Base-by-base conservation (phyloP, 2,329 filamentous ascomycete genomes). In the Hypoxylon sp. region DNA sequence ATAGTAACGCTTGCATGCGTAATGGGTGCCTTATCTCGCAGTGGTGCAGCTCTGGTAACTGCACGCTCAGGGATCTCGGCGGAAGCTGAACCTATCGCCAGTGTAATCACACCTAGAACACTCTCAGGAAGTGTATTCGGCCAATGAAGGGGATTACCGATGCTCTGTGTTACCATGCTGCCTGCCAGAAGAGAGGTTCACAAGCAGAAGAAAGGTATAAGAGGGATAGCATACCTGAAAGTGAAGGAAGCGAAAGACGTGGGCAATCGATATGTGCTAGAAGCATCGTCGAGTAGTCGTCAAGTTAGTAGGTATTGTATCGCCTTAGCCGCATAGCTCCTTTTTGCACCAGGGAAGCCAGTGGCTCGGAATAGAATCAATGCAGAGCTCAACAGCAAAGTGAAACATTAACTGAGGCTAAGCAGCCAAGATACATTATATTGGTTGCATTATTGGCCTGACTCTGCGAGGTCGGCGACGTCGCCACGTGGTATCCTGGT, bases 141-240 rank as follows among this genome's bases (percentile, higher is more conserved):
- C 75, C 72, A 49, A 77, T 78, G 75, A 74, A 72, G 49, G 74
- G 73, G 10, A 77, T 78, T 58, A 78, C 80, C 8, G 77, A 83
- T 60, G 79, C 78, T 1, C 78, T 82, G 40, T 84, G 81, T 68
- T 81, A 81, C 60, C 82, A 84, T 56, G 69, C 72, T n/a, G 76
- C 81, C 47, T 84, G 81, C 65, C 68, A 72, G 33, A 65, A 63
- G 3, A 83, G 81, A 58, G 72, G 70, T 40, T 58, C 38, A 11
- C 18, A 48, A 31, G 20, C 58, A 48, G 43, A 35, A 4, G 20
- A 21, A 21, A 20, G 3, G n/a, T 18, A 13, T 8, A 4, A n/a
- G n/a, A n/a, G n/a, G n/a, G n/a, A n/a, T n/a, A n/a, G 8, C 8
- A 27, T 20, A 10, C 9, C 9, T 3, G 11, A 27, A 20, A 10